Conservation (phyloP, 805 yeast species). For the Candida andamanensis region DNA sequence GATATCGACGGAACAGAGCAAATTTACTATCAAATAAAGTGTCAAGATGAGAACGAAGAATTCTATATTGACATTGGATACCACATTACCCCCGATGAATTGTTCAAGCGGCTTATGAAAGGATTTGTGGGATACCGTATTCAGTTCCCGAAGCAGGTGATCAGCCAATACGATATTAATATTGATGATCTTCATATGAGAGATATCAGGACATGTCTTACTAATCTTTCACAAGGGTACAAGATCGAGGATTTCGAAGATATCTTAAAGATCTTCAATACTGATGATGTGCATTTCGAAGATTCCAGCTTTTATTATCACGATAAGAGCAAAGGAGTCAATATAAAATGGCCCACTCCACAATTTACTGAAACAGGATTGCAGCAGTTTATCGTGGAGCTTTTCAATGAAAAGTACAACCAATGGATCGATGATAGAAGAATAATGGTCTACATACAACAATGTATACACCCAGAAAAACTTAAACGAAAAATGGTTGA, state of each 20-base stretch:
- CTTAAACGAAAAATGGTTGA: background rate
- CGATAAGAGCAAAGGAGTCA: background rate
- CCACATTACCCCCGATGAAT: too few species aligned
- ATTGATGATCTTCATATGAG: slow-evolving; percentile 2
- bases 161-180: too few species aligned
- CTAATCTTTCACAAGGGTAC: slow-evolving; percentile 3
- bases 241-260: slow-evolving; percentile 6
- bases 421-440: slow-evolving; percentile 4
- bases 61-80: too few species aligned
- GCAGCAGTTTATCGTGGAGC: background rate
- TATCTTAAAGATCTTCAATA: slow-evolving; percentile 5
- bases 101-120: too few species aligned
- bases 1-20: too few species aligned
- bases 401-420: slow-evolving; percentile 9
- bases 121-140: too few species aligned
- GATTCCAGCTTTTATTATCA: slow-evolving; percentile 1
- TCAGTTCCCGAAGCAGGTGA: too few species aligned
- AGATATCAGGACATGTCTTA: slow-evolving; percentile 1
- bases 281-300: slow-evolving; percentile 8
- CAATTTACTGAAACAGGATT: slow-evolving; percentile 2
- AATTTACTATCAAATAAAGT: too few species aligned
- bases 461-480: background rate
- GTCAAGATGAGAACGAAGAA: too few species aligned
- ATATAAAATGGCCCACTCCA: slow-evolving; percentile 5
- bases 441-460: background rate